phyloP scores from a whole-genome alignment of 1,284 basidiomycete genomes.

The Xanthoconium separans region DNA sequence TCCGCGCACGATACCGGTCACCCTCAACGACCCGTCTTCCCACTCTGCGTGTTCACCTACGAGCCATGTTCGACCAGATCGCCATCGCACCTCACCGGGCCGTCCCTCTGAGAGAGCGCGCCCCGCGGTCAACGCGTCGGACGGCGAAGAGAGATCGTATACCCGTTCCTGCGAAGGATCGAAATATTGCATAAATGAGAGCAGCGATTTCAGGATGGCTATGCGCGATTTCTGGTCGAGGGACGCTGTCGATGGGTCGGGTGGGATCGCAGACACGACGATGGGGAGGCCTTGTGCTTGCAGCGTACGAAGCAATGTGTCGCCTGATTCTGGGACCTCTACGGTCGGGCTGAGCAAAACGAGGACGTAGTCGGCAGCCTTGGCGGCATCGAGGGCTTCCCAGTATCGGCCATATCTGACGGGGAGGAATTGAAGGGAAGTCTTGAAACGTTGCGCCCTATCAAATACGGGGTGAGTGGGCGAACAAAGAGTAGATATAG shows the following conservation, averaged over 20 bases:
- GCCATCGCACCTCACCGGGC: constrained; percentile 76
- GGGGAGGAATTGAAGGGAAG: constrained; percentile 83
- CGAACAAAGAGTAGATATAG: background rate
- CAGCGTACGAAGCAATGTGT: constrained; percentile 85
- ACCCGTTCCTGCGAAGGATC: constrained; percentile 78
- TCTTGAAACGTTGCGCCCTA: constrained; percentile 85
- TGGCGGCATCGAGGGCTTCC: constrained; percentile 81
- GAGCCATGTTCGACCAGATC: constrained; percentile 79
- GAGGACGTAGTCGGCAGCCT: constrained; percentile 90
- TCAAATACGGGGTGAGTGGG: constrained; percentile 10
- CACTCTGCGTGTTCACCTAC: constrained; percentile 64
- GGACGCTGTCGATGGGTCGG: constrained; percentile 41
- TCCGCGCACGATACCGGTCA: constrained; percentile 87
- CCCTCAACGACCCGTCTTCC: constrained; percentile 53
- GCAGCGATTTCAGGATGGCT: constrained; percentile 78
- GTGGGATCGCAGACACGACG: constrained; percentile 62
- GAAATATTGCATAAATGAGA: constrained; percentile 95
- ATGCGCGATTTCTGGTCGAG: constrained; percentile 62
- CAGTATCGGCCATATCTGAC: constrained; percentile 73
- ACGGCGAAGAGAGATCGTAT: constrained; percentile 58
- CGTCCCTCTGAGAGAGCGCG: constrained; percentile 79
- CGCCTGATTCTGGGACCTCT: constrained; percentile 87
- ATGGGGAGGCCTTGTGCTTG: constrained; percentile 80
- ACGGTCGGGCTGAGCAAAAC: constrained; percentile 78
- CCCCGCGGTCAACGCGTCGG: constrained; percentile 71